Base-by-base conservation (phyloP, 257 asterid genomes). In the Ophiorrhiza pumila region DNA sequence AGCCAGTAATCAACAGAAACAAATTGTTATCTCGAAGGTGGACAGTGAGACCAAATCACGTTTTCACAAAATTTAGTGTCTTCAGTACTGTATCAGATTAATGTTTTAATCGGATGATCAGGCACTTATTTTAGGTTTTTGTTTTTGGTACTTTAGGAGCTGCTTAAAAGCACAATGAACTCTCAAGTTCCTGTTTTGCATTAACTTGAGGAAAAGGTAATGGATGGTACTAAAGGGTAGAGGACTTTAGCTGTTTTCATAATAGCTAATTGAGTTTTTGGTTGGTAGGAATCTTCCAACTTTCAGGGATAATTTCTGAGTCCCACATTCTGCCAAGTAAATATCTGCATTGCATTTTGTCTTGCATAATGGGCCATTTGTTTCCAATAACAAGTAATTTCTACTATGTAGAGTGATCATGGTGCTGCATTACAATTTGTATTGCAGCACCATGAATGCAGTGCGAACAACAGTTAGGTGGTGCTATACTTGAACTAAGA, bases 351-450 rank as follows among this genome's bases (percentile, higher is more conserved):
- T 53, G 22, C 15, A 10, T 9, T 25, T 45, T 17, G 13, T 27
- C 37, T 18, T 67, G 14, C 29, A 11, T 15, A 50, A 46, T 29
- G 60, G 46, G n/a, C n/a, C n/a, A n/a, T n/a, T n/a, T n/a, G n/a
- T 27, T 39, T 63, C 10, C 9, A 8, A 20, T 18, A 63, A 18
- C 2, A 35, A 32, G 37, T 20, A 17, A 31, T 18, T 29, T 13
- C 32, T 31, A 22, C 53, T n/a, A 8, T 14, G 59, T 57, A 9
- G 46, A 29, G 11, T 58, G 41, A 43, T 58, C 27, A 35, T 5
- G 34, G 18, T 29, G 77, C 31, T 73, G 53, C 23, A 25, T 18
- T 53, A 60, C 53, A 47, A 39, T 14, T 50, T 72, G 52, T 56
- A 23, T 8, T 6, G 61, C 11, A 56, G 50, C 17, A 41, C 34